These are phyloP conservation scores for Metroxylon sagu DNA, from an alignment of 176 grass and related monocot species.

Conservation along the genomic window DNA sequence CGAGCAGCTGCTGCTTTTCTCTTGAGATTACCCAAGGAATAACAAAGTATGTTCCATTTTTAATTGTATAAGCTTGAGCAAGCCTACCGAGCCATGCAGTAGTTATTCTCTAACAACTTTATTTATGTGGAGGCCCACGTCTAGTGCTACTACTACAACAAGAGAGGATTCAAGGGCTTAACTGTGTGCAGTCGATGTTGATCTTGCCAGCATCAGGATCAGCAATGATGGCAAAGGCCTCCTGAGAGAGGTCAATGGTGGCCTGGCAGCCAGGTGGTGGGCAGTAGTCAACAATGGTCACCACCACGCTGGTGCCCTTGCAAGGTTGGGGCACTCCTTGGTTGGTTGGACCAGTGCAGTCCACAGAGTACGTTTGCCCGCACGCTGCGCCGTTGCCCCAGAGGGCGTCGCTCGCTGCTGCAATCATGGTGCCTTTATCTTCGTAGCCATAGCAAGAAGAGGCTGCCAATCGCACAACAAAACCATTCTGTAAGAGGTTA, in stretches of 20 bases:
- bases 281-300: constrained; percentile 1
- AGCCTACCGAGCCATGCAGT: no score
- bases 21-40: no score
- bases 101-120: no score
- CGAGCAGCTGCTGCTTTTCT: no score
- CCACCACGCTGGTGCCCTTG: background rate
- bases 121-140: no score
- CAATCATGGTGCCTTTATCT: constrained; percentile 36
- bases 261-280: constrained; percentile 10
- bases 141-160: no score
- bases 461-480: constrained; percentile 20
- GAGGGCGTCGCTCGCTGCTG: constrained; percentile 33
- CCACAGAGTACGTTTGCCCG: constrained; percentile 12
- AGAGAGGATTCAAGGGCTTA: constrained; percentile 6
- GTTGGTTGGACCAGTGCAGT: constrained; percentile 1
- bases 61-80: no score
- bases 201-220: constrained; percentile 40
- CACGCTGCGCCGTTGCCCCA: constrained; percentile 32
- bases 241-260: constrained; percentile 48
- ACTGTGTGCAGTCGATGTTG: constrained; percentile 25
- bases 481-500: no score
- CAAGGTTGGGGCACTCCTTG: background rate
- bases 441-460: constrained; percentile 36
- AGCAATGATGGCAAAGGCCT: constrained; percentile 50
- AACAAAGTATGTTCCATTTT: no score